Evolutionary conservation across 1,284 basidiomycete species (phyloP).

Genomic region (Cutaneotrichosporon cutaneum): DNA sequence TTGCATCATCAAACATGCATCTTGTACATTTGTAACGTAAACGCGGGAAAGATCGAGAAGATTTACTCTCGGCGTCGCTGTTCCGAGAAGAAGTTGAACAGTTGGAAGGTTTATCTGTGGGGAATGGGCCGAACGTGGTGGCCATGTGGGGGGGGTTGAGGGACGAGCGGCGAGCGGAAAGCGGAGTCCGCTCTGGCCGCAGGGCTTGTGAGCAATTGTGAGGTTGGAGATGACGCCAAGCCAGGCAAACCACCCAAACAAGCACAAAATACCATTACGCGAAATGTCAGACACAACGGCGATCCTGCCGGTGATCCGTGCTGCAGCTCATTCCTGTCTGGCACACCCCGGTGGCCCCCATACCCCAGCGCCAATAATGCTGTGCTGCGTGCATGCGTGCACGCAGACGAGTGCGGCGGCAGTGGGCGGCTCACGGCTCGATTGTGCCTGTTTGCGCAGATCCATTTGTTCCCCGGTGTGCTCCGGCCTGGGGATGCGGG

Average conservation of each 20-base stretch:
- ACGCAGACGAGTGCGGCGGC: too few species aligned
- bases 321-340: neutral
- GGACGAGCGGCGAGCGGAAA: too few species aligned
- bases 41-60: neutral
- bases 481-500: neutral
- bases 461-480: neutral
- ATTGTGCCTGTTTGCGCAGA: neutral
- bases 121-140: neutral
- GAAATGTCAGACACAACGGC: neutral
- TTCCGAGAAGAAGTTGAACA: neutral
- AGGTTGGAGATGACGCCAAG: too few species aligned
- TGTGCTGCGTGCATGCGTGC: too few species aligned
- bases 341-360: too few species aligned
- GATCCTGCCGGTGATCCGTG: slow-evolving; percentile 1
- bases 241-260: too few species aligned
- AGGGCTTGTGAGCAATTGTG: too few species aligned
- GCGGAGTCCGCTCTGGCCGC: neutral
- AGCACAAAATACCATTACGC: too few species aligned
- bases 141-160: neutral
- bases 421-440: neutral
- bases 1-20: slow-evolving; percentile 7
- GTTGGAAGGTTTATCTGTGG: neutral
- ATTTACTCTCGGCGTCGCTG: too few species aligned
- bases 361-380: too few species aligned
- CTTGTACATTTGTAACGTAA: slow-evolving; percentile 11